Evolutionary conservation across 768 basidiomycete species (phyloP), one percentile per base, ranked within the genome.

Genomic region (Pulveroboletus ravenelii): DNA sequence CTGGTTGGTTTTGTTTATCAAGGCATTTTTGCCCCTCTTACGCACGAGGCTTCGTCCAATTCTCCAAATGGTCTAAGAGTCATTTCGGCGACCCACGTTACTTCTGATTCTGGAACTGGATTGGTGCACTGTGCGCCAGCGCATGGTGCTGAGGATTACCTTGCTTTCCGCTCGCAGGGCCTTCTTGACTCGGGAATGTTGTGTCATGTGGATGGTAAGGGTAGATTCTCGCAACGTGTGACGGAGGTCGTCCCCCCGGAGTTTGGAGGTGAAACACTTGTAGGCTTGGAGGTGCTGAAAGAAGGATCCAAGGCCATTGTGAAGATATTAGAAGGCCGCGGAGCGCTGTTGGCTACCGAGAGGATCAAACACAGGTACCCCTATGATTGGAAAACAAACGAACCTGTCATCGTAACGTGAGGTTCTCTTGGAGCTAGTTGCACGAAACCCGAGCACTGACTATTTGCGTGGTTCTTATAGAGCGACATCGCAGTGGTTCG

Each of bases 401-500:
- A 91, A 61, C 94, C 95, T 0, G 84, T 97, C 61, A 94, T 98
- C 58, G 79, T 92, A 54, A 85, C 86, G 90, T 93, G 62, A 54
- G 84, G 67, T 32, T 35, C 13, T 7, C 9, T 17, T n/a, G 20
- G 23, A 27, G 25, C 34, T 23, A 10, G 29, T 3, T 5, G 4
- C 14, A 32, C 15, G 44, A 32, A 27, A 30, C 10, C 3, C 10
- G 9, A 29, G 3, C 42, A 29, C 48, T 57, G 42, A 62, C 17
- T 15, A 6, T 25, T 3, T 18, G 15, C 27, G 7, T 41, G 30
- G 10, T 35, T 42, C 10, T 29, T 45, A 6, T 55, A 91, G 91
- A 14, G 90, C 93, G 0, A 97, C 94, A 2, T 91, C 89, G 0
- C 95, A 98, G 58, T 99, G 95, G 95, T 99, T 99, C 63, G 93